Evolutionary conservation across 2,329 filamentous ascomycete species (phyloP).

Genomic region (Phialocephala subalpina): DNA sequence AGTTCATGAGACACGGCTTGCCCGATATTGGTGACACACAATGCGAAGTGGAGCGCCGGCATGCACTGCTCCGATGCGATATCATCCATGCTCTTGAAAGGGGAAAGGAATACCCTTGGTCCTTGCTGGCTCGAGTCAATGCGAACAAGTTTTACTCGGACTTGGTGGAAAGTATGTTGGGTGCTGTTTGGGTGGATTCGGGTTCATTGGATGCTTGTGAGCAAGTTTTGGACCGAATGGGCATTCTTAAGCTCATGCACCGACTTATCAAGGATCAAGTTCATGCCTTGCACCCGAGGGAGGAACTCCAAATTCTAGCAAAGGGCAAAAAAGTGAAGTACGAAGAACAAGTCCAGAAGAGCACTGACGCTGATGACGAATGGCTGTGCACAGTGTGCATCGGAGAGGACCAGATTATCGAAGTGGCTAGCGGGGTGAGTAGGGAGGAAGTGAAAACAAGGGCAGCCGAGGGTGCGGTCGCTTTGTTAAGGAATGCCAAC

Average conservation of each 20-base stretch:
- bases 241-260: conserved; percentile 15
- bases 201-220: conserved; percentile 14
- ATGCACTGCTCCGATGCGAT: conserved; percentile 15
- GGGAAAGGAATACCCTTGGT: conserved; percentile 40
- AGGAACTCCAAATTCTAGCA: conserved; percentile 16
- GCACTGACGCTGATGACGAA: conserved; percentile 4
- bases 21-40: conserved; percentile 11
- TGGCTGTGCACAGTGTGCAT: conserved; percentile 14
- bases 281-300: conserved; percentile 19
- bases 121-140: conserved; percentile 30
- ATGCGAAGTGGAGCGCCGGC: conserved; percentile 10
- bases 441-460: conserved; percentile 18
- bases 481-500: conserved; percentile 12
- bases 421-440: conserved; percentile 7
- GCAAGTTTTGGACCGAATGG: conserved; percentile 17
- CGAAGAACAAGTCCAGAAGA: conserved; percentile 4
- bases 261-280: conserved; percentile 16
- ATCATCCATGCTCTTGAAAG: conserved; percentile 28
- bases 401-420: conserved; percentile 6
- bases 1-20: conserved; percentile 4
- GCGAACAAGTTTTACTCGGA: conserved; percentile 83
- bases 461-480: conserved; percentile 14
- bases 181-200: conserved; percentile 80
- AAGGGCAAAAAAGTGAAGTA: conserved; percentile 11
- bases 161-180: conserved; percentile 79